Evolutionary conservation across 2,329 filamentous ascomycete genomes (phyloP).

Genomic region (Cyphellophora europaea): DNA sequence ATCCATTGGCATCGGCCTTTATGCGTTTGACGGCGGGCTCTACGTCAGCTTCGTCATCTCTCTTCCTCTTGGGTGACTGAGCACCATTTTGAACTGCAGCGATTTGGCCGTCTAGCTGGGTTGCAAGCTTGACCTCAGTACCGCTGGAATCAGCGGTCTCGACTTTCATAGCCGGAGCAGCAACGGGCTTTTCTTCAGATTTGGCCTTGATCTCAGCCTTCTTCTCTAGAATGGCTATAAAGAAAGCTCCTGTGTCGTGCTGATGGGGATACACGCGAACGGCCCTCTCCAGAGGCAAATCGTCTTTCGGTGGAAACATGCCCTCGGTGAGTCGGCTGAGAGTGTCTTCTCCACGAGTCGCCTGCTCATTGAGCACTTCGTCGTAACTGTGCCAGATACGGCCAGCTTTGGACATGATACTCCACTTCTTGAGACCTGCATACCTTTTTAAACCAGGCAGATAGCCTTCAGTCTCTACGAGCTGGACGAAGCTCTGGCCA

Average conservation of each 20-base stretch:
- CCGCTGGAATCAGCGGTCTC: slow-evolving; percentile 30
- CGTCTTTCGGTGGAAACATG: slow-evolving; percentile 69
- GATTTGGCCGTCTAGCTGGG: slow-evolving; percentile 18
- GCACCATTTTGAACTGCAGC: slow-evolving; percentile 14
- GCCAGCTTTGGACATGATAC: slow-evolving; percentile 78
- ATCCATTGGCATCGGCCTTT: slow-evolving; percentile 4
- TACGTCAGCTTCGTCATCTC: slow-evolving; percentile 5
- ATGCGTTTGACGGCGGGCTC: slow-evolving; percentile 10
- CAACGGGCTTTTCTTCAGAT: slow-evolving; percentile 45
- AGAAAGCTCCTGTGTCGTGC: slow-evolving; percentile 95
- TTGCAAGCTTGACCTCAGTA: slow-evolving; percentile 10
- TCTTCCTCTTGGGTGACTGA: slow-evolving; percentile 12
- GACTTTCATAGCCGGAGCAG: slow-evolving; percentile 22
- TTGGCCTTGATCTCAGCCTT: slow-evolving; percentile 72
- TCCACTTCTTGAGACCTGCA: slow-evolving; percentile 73
- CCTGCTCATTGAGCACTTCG: slow-evolving; percentile 61
- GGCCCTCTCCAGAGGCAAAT: slow-evolving; percentile 74
- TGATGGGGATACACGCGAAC: slow-evolving; percentile 91
- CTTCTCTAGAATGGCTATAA: slow-evolving; percentile 93
- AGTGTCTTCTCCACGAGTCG: slow-evolving; percentile 46
- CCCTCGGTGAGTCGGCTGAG: slow-evolving; percentile 63
- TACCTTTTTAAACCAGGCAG: slow-evolving; percentile 68
- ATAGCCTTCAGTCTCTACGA: slow-evolving; percentile 72
- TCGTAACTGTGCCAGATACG: slow-evolving; percentile 73
- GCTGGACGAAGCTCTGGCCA: slow-evolving; percentile 67